Percentiles rank a stretch among this genome's conserved stretches.
Evolutionary conservation across 2,329 filamentous ascomycete genomes (phyloP).

Genomic region (Fusarium luffae): DNA sequence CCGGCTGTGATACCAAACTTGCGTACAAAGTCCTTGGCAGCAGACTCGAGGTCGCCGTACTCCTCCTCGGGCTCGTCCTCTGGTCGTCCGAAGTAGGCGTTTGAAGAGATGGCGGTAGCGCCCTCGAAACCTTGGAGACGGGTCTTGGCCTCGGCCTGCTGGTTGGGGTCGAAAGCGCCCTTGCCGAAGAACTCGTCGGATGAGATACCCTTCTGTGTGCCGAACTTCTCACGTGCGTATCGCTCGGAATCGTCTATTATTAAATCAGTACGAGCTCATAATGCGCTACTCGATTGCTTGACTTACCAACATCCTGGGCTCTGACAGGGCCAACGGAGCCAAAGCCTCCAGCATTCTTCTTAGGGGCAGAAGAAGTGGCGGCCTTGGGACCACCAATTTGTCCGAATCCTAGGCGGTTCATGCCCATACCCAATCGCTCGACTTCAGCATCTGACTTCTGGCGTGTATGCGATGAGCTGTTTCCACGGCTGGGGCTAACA

Average conservation of each 20-base stretch:
- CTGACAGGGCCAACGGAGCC: constrained; percentile 84
- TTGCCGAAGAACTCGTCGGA: constrained; percentile 99
- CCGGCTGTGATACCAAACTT: constrained; percentile 96
- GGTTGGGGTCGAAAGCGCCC: constrained; percentile 81
- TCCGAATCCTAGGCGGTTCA: constrained; percentile 86
- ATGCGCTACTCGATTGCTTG: neutral
- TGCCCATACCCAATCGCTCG: constrained; percentile 89
- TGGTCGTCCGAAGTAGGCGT: constrained; percentile 95
- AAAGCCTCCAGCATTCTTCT: constrained; percentile 86
- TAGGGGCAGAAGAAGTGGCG: constrained; percentile 63
- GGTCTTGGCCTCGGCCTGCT: constrained; percentile 85
- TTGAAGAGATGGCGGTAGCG: constrained; percentile 90
- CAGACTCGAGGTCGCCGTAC: constrained; percentile 91
- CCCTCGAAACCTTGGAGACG: constrained; percentile 94
- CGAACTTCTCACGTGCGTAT: constrained; percentile 90
- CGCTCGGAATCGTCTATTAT: constrained; percentile 76
- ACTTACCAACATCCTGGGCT: constrained; percentile 73
- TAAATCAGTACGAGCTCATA: constrained; percentile 13
- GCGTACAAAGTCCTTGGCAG: constrained; percentile 94
- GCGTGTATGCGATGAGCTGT: constrained; percentile 65
- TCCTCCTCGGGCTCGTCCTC: constrained; percentile 84
- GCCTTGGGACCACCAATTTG: constrained; percentile 76
- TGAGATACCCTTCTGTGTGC: constrained; percentile 92
- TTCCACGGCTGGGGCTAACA: constrained; percentile 71
- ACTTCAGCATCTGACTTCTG: constrained; percentile 80